Evolutionary conservation across 768 basidiomycete species (phyloP).

Genomic region (Agaricus subrufescens): DNA sequence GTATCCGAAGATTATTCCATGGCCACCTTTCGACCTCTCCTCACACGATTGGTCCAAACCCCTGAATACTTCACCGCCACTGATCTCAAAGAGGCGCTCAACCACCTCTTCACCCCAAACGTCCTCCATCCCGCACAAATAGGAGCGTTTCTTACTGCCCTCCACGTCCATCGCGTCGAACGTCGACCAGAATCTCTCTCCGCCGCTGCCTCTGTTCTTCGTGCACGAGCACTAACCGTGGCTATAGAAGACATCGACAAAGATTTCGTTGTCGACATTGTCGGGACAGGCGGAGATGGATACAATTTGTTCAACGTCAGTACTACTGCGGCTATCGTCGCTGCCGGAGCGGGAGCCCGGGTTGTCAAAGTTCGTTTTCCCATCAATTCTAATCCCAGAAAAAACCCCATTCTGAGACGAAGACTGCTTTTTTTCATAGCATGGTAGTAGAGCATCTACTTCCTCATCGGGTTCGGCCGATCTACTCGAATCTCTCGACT

Average conservation of each 20-base stretch:
- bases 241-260: constrained; percentile 50
- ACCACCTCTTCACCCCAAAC: constrained; percentile 68
- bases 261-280: constrained; percentile 84
- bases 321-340: constrained; percentile 90
- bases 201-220: constrained; percentile 72
- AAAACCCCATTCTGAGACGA: constrained; percentile 4
- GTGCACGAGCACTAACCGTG: constrained; percentile 61
- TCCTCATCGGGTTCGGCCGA: constrained; percentile 95
- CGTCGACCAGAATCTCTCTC: constrained; percentile 70
- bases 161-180: constrained; percentile 79
- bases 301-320: constrained; percentile 97
- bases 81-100: constrained; percentile 70
- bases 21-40: constrained; percentile 66
- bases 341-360: constrained; percentile 89
- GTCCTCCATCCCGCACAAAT: constrained; percentile 68
- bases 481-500: constrained; percentile 79
- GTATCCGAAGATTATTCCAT: constrained; percentile 21
- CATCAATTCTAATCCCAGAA: not conserved
- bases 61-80: constrained; percentile 78
- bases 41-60: constrained; percentile 74
- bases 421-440: constrained; percentile 40
- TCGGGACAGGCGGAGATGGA: constrained; percentile 94
- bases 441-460: constrained; percentile 87
- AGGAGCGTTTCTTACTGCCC: constrained; percentile 84
- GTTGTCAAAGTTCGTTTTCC: constrained; percentile 74